A percentile compares a stretch with the other conserved stretches of the same genome.
These are phyloP conservation scores for Candida sithepensis DNA, from an alignment of 805 yeast species.

Conservation along the genomic window DNA sequence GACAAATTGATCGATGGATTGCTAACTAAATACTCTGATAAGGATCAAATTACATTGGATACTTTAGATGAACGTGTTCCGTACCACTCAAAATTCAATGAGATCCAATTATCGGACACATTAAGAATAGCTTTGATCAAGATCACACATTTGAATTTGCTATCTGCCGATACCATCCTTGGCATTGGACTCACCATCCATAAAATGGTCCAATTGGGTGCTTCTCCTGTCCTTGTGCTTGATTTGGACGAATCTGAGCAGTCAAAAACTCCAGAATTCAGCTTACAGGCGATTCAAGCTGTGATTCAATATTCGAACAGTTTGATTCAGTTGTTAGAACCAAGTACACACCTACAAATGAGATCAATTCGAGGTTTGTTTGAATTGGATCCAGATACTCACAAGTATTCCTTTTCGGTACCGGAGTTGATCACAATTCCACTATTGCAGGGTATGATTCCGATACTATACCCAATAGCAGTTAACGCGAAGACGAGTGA, in stretches of 20 bases:
- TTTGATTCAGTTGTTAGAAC: slow-evolving; percentile 19
- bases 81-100: slow-evolving; percentile 8
- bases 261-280: not conserved
- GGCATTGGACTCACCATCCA: slow-evolving; percentile 57
- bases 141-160: slow-evolving; percentile 37
- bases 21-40: slow-evolving; percentile 19
- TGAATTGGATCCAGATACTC: slow-evolving; percentile 23
- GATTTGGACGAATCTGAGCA: slow-evolving; percentile 34
- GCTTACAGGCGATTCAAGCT: slow-evolving; percentile 12
- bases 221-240: slow-evolving; percentile 66
- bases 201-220: slow-evolving; percentile 59
- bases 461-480: slow-evolving; percentile 60
- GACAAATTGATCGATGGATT: slow-evolving; percentile 30
- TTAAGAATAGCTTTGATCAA: slow-evolving; percentile 56
- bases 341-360: slow-evolving; percentile 18
- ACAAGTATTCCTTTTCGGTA: slow-evolving; percentile 22
- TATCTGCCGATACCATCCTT: slow-evolving; percentile 31
- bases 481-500: slow-evolving; percentile 32
- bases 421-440: slow-evolving; percentile 41
- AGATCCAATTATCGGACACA: slow-evolving; percentile 33
- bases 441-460: slow-evolving; percentile 43
- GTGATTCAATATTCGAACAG: slow-evolving; percentile 21
- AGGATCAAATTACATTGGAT: slow-evolving; percentile 6
- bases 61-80: slow-evolving; percentile 2
- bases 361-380: slow-evolving; percentile 36